Conservation (phyloP, 345 rosid species). For the Sisymbrium irio region DNA sequence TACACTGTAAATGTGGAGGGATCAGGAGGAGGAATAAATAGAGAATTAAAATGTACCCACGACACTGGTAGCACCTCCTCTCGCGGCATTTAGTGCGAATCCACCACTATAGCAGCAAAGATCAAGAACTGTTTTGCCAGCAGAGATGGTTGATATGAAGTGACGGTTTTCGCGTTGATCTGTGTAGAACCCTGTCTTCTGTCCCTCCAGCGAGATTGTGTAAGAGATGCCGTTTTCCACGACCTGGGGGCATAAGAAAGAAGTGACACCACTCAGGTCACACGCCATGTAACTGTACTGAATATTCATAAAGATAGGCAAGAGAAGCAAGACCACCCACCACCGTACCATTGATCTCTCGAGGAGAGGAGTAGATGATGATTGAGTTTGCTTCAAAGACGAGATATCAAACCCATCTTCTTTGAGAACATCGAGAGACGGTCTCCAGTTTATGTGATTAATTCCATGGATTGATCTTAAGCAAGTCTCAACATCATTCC, state of each 20-base stretch:
- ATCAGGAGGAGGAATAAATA: background rate
- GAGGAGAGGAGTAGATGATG: conserved; percentile 50
- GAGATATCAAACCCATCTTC: conserved; percentile 78
- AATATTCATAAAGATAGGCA: background rate
- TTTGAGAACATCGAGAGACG: conserved; percentile 79
- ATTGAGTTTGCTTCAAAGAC: conserved; percentile 39
- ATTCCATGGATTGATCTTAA: conserved; percentile 53
- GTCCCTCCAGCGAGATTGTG: conserved; percentile 67
- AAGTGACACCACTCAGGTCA: background rate
- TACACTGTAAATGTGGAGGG: background rate
- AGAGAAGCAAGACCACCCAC: conserved; percentile 14
- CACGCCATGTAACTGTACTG: background rate
- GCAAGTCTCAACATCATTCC: conserved; percentile 55
- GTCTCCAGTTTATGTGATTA: conserved; percentile 80
- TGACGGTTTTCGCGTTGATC: conserved; percentile 79
- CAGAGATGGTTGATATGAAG: conserved; percentile 66
- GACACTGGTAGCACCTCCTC: conserved; percentile 67
- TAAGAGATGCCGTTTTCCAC: conserved; percentile 74
- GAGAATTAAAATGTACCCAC: conserved; percentile 39
- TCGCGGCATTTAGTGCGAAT: conserved; percentile 70
- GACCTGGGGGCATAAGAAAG: conserved; percentile 43
- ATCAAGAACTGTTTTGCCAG: conserved; percentile 74
- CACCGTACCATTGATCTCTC: conserved; percentile 63
- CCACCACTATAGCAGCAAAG: conserved; percentile 93
- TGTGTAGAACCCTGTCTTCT: conserved; percentile 91